A percentile compares a stretch with the other conserved stretches of the same genome.
phyloP scores from a whole-genome alignment of 345 rosid genomes.

The Erucastrum elatum region DNA sequence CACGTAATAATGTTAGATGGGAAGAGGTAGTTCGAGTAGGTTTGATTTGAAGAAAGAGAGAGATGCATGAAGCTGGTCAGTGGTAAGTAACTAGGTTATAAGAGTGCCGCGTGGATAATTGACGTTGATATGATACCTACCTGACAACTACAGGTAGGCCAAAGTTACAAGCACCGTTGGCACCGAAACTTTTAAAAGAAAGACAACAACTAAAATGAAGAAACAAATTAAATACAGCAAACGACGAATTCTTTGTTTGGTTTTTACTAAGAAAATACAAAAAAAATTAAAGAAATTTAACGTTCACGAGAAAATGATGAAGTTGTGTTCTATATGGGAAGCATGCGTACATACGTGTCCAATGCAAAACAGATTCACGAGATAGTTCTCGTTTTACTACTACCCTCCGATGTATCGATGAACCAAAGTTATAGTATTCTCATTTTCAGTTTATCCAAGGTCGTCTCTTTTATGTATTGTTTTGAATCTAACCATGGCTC shows the following conservation, averaged over 20 bases:
- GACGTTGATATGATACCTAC: conserved; percentile 3
- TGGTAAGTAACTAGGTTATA: neutral
- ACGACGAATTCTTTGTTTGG: conserved; percentile 10
- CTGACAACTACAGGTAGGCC: neutral
- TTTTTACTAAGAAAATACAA: neutral
- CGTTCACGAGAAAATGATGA: conserved; percentile 36
- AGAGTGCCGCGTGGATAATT: conserved; percentile 12
- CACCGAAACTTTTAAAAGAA: neutral
- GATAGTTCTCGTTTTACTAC: conserved; percentile 24
- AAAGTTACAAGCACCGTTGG: neutral
- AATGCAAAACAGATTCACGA: conserved; percentile 19
- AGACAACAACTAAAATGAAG: neutral
- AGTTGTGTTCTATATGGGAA: neutral
- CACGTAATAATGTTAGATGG: too few species aligned
- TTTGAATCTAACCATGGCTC: neutral
- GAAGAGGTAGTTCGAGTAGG: too few species aligned
- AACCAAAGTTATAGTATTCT: neutral
- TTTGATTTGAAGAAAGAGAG: too few species aligned
- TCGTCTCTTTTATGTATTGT: neutral
- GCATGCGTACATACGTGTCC: conserved; percentile 27
- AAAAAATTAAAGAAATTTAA: neutral
- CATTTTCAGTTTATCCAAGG: neutral
- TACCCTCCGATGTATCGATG: conserved; percentile 11
- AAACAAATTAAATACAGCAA: neutral
- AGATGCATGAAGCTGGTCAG: too few species aligned